Evolutionary conservation across 2,329 filamentous ascomycete species (phyloP), one percentile per base, ranked within the genome.

Genomic region (Pseudomassariella vexata): DNA sequence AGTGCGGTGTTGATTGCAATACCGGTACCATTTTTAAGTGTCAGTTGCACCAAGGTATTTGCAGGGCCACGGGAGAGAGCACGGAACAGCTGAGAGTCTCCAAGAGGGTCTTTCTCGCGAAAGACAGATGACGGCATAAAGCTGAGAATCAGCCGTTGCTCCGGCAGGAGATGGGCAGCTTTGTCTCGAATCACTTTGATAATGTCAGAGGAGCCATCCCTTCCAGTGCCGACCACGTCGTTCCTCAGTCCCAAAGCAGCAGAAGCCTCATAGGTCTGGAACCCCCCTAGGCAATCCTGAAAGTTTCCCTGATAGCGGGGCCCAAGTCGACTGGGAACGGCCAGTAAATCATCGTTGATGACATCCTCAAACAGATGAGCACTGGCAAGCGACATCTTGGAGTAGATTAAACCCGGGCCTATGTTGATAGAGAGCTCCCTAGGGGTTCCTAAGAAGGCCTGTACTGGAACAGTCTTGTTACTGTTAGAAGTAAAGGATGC

Each of bases 211-310:
- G 76, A 79, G 39, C 94, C 87, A 43, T 94, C 87, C 51, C 88
- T 94, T 9, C 88, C 89, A 2, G 86, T 82, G 56, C 94, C 85
- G 22, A 94, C 70, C 31, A 88, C 77, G 52, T 98, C 92, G 48
- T 96, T 96, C 27, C 90, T 82, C 32, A 95, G 71, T 37, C 94
- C 92, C 23, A 98, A 65, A 33, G 85, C 81, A 6, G 92, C 90
- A 1, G 92, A 96, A 6, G 92, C 90, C 48, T 85, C 79, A 53
- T 98, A 98, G 0, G 94, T 98, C 52, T 96, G 88, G 50, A 98
- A 94, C 2, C 88, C 90, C 5, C 94, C 92, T 10, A 98, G 71
- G 46, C 87, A 92, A 52, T 98, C 92, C 59, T 98, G 92, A 47
- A 94, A 95, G 53, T 98, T 98, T 11, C 92, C 92, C 50, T 87